Conservation (phyloP, 768 basidiomycete genomes). For the Suillus hirtellus region DNA sequence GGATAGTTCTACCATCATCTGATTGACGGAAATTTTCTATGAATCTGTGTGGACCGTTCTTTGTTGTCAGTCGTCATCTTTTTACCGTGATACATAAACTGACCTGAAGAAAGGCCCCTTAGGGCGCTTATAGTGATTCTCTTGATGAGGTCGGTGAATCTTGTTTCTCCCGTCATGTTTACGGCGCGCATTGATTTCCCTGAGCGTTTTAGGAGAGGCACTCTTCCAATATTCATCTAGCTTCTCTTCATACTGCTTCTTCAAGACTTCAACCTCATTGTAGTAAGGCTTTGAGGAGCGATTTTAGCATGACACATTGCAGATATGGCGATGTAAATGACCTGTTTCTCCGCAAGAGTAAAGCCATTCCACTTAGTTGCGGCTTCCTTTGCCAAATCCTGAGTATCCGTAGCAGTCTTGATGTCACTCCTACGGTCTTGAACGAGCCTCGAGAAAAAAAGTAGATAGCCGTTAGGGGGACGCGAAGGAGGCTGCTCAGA, state of each 20-base stretch:
- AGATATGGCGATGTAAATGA: slow-evolving; percentile 10
- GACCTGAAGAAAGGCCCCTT: slow-evolving; percentile 27
- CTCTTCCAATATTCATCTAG: slow-evolving; percentile 31
- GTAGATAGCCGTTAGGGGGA: slow-evolving; percentile 25
- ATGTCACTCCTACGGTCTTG: slow-evolving; percentile 6
- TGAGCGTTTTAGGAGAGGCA: slow-evolving; percentile 21
- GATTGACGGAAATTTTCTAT: slow-evolving; percentile 18
- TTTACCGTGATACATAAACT: slow-evolving; percentile 2
- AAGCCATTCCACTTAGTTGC: slow-evolving; percentile 32
- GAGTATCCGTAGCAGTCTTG: neutral
- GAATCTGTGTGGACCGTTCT: slow-evolving; percentile 19
- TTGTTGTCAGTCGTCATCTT: neutral
- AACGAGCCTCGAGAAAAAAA: slow-evolving; percentile 25
- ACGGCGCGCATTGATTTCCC: slow-evolving; percentile 35
- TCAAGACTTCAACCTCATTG: slow-evolving; percentile 21
- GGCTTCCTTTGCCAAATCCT: slow-evolving; percentile 22
- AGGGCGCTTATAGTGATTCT: slow-evolving; percentile 5
- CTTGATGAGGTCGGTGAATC: slow-evolving; percentile 12
- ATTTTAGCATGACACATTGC: neutral
- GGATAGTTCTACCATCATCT: slow-evolving; percentile 19
- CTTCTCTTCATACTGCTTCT: slow-evolving; percentile 21
- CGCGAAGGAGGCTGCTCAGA: slow-evolving; percentile 29
- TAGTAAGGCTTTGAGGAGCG: slow-evolving; percentile 25
- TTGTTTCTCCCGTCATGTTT: slow-evolving; percentile 25
- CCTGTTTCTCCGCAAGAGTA: slow-evolving; percentile 38